Evolutionary conservation across 164 flowering plant genomes (phyloP).

Genomic region (Annona cherimola): DNA sequence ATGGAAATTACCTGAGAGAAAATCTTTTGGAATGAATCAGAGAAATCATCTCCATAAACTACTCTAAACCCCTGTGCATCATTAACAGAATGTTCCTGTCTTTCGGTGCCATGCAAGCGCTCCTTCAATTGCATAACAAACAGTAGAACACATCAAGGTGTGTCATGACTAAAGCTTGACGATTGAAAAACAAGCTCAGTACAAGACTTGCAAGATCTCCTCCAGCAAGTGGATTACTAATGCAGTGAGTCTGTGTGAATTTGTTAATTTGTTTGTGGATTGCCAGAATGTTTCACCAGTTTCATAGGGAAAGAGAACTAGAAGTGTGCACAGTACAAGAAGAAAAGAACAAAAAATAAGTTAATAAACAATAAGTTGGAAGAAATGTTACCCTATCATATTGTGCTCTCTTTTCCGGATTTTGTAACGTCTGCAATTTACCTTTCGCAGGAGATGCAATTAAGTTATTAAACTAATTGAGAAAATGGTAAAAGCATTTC

Average conservation of each 20-base stretch:
- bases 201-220: neutral
- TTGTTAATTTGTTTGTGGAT: neutral
- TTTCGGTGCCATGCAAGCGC: slow-evolving; percentile 25
- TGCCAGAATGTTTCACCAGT: neutral
- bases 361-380: neutral
- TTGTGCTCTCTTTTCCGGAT: slow-evolving; percentile 58
- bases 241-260: neutral
- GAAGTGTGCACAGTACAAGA: too few species aligned
- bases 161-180: neutral
- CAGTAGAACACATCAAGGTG: slow-evolving; percentile 1
- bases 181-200: neutral
- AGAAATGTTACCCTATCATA: slow-evolving; percentile 66
- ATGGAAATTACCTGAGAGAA: slow-evolving; percentile 71
- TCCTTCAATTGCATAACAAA: slow-evolving; percentile 24
- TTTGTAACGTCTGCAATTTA: slow-evolving; percentile 63
- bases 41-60: slow-evolving; percentile 48
- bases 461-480: slow-evolving; percentile 2
- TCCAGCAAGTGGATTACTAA: neutral
- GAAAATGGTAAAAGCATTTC: neutral
- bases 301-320: neutral
- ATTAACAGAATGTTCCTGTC: slow-evolving; percentile 29
- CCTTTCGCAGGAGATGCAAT: slow-evolving; percentile 26
- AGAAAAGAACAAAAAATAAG: neutral
- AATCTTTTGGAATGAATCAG: slow-evolving; percentile 65
- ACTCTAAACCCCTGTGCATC: slow-evolving; percentile 42